phyloP scores from a whole-genome alignment of 371 early-diverging fungal species.

The Mucor circinelloides region DNA sequence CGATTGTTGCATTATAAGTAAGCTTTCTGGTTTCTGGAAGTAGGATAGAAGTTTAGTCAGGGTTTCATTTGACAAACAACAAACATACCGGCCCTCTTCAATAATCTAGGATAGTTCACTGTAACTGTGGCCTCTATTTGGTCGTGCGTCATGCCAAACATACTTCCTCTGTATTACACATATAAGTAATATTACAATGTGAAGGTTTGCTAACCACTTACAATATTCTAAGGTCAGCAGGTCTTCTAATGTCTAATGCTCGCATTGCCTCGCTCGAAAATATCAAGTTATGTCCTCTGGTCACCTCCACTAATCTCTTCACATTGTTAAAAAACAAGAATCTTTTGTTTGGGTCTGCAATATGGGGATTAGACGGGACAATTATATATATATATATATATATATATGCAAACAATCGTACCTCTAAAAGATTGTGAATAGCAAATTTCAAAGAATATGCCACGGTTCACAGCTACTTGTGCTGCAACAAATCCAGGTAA shows the following conservation, averaged over 20 bases:
- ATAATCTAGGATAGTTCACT: slow-evolving; percentile 31
- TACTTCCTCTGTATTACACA: slow-evolving; percentile 28
- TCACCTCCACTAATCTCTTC: slow-evolving; percentile 73
- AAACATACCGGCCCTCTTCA: slow-evolving; percentile 44
- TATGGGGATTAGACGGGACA: no score
- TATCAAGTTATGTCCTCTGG: slow-evolving; percentile 89
- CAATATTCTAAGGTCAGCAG: slow-evolving; percentile 87
- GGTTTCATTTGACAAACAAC: not conserved
- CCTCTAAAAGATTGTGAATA: slow-evolving; percentile 77
- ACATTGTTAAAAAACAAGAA: slow-evolving; percentile 77
- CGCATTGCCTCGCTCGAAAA: slow-evolving; percentile 77
- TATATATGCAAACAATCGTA: slow-evolving; percentile 22
- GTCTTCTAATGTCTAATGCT: slow-evolving; percentile 81
- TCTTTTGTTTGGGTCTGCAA: slow-evolving; percentile 59
- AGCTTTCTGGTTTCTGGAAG: slow-evolving; percentile 60
- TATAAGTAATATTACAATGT: not conserved
- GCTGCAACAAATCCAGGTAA: slow-evolving; percentile 70
- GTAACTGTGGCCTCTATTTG: slow-evolving; percentile 40
- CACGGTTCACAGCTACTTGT: slow-evolving; percentile 76
- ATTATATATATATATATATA: no score
- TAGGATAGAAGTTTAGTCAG: not conserved
- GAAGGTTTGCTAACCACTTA: slow-evolving; percentile 35
- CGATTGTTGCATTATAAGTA: slow-evolving; percentile 56
- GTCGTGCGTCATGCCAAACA: slow-evolving; percentile 43
- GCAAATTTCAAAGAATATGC: slow-evolving; percentile 87